Percentiles rank a stretch among this genome's conserved stretches.
Conservation (phyloP, 306 rosid genomes). For the Castanea crenata region DNA sequence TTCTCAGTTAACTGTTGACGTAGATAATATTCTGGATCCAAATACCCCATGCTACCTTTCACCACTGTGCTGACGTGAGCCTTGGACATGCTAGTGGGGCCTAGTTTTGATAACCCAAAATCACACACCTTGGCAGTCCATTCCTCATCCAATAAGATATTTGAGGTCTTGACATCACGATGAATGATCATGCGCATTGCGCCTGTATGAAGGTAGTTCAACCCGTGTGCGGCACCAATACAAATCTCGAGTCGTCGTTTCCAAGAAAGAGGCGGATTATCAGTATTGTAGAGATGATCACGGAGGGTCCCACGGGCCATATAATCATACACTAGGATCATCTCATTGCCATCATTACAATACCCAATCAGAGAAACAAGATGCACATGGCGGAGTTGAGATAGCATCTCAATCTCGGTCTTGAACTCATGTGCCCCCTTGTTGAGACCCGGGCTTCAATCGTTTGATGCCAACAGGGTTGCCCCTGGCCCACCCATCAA, state of each 20-base stretch:
- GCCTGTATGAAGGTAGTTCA: not conserved
- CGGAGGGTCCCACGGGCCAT: not conserved
- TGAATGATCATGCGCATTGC: not conserved
- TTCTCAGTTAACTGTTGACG: not conserved
- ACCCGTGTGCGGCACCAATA: not conserved
- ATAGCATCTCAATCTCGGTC: not conserved
- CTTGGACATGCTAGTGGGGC: not conserved
- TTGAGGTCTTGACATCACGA: not conserved
- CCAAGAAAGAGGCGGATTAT: not conserved
- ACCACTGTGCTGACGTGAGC: not conserved
- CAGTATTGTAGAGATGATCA: not conserved
- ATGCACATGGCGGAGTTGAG: not conserved
- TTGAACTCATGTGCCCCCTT: not conserved
- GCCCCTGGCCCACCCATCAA: slow-evolving; percentile 12
- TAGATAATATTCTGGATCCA: not conserved
- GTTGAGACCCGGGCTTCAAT: not conserved
- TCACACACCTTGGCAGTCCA: not conserved
- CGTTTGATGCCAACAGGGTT: slow-evolving; percentile 4
- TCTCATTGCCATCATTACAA: not conserved
- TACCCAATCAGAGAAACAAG: not conserved
- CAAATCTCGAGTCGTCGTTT: not conserved
- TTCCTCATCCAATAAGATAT: not conserved
- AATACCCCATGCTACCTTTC: not conserved
- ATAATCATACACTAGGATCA: not conserved
- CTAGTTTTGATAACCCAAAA: not conserved